phyloP scores from a whole-genome alignment of 768 basidiomycete species.

The Heimioporus sp. region DNA sequence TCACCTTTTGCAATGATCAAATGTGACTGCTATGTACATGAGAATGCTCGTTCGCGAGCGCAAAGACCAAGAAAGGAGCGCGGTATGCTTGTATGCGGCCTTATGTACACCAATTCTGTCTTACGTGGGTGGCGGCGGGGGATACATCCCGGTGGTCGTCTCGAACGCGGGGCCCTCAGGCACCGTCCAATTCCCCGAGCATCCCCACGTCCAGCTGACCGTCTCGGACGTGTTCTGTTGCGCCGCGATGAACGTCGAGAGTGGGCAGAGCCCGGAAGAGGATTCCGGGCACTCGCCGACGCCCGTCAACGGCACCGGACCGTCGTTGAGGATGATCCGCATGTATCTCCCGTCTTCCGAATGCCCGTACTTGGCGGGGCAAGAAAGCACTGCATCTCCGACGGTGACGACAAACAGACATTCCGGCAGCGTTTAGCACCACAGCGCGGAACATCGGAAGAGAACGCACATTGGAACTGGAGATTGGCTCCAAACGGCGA shows the following conservation, averaged over 20 bases:
- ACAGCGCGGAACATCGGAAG: neutral
- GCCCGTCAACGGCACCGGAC: constrained; percentile 74
- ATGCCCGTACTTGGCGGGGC: constrained; percentile 23
- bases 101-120: too few species aligned
- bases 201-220: constrained; percentile 76
- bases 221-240: constrained; percentile 62
- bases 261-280: constrained; percentile 63
- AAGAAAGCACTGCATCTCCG: constrained; percentile 54
- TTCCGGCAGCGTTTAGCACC: neutral
- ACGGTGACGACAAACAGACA: neutral
- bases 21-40: too few species aligned
- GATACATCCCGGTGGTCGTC: too few species aligned
- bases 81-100: too few species aligned
- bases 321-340: constrained; percentile 87
- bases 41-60: too few species aligned
- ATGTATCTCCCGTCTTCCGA: constrained; percentile 51
- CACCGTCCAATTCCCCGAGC: constrained; percentile 73
- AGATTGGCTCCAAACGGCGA: constrained; percentile 89
- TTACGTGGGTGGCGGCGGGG: too few species aligned
- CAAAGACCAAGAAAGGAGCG: too few species aligned
- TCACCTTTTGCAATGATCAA: too few species aligned
- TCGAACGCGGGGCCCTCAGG: constrained; percentile 28
- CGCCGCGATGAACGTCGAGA: constrained; percentile 67
- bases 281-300: constrained; percentile 71
- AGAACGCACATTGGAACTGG: constrained; percentile 75